A percentile compares a stretch with the other conserved stretches of the same genome.
Evolutionary conservation across 352 stramenopile species (phyloP).

Genomic region (Pythium myriotylum): DNA sequence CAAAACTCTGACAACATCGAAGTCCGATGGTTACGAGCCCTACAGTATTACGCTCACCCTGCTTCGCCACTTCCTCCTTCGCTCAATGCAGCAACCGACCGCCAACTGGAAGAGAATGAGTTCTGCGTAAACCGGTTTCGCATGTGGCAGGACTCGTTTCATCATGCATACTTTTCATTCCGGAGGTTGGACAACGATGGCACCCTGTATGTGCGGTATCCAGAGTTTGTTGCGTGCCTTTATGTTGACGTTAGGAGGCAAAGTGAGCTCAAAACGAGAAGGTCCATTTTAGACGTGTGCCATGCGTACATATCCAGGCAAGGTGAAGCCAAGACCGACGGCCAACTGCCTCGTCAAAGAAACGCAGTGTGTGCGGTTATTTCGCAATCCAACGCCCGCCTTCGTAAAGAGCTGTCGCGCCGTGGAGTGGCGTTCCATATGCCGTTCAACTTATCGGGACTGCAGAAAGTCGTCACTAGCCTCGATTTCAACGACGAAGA

Average conservation of each 20-base stretch:
- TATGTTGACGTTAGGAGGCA: constrained; percentile 26
- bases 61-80: constrained; percentile 51
- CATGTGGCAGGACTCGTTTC: constrained; percentile 72
- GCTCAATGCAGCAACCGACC: constrained; percentile 51
- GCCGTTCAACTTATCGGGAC: constrained; percentile 45
- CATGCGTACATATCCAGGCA: constrained; percentile 10
- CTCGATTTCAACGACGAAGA: constrained; percentile 38
- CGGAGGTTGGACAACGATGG: constrained; percentile 18
- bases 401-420: constrained; percentile 68
- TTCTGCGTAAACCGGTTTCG: constrained; percentile 64
- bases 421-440: constrained; percentile 58
- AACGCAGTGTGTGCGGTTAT: constrained; percentile 54
- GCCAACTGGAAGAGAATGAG: constrained; percentile 39
- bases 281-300: constrained; percentile 43
- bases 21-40: constrained; percentile 61
- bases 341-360: not conserved
- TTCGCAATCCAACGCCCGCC: constrained; percentile 63
- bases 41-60: constrained; percentile 74
- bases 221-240: constrained; percentile 68
- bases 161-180: constrained; percentile 68
- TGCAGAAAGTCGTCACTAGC: constrained; percentile 27
- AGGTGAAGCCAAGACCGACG: not conserved
- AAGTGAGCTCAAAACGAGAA: constrained; percentile 3
- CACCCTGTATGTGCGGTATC: constrained; percentile 61
- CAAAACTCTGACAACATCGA: constrained; percentile 18